phyloP scores from a whole-genome alignment of 164 flowering plant genomes.

The Vitis cinerea region DNA sequence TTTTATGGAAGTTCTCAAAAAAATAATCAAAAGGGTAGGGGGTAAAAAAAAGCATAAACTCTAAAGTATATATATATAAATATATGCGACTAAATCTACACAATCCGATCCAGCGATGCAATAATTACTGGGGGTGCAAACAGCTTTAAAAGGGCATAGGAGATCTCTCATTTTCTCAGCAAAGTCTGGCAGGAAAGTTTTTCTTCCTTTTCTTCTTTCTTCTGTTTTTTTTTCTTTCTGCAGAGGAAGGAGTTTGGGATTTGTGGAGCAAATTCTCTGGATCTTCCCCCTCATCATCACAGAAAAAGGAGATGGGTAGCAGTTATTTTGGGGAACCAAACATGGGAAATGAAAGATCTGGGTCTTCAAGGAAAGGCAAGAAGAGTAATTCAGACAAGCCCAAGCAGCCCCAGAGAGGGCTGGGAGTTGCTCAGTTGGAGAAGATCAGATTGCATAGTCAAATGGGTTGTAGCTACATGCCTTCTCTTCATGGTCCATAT shows the following conservation, averaged over 20 bases:
- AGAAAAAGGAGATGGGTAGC: conserved; percentile 41
- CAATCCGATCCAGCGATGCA: conserved; percentile 78
- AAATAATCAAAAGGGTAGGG: conserved; percentile 1
- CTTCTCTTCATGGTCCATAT: conserved; percentile 26
- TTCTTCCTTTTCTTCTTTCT: too few species aligned
- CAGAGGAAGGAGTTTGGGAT: conserved; percentile 7
- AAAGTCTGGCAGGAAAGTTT: neutral
- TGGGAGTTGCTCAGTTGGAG: conserved; percentile 96
- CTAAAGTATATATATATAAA: conserved; percentile 34
- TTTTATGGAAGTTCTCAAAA: conserved; percentile 21
- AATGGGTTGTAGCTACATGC: conserved; percentile 38
- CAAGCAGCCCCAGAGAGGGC: conserved; percentile 92
- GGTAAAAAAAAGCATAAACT: conserved; percentile 31
- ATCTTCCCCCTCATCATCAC: neutral
- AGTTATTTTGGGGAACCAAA: conserved; percentile 44
- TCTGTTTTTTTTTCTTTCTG: too few species aligned
- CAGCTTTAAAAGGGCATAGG: conserved; percentile 28
- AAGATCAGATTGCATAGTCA: conserved; percentile 80
- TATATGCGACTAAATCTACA: conserved; percentile 26
- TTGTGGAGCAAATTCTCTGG: conserved; percentile 8
- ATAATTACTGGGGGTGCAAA: conserved; percentile 29
- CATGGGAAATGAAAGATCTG: conserved; percentile 36
- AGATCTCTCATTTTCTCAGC: conserved; percentile 28
- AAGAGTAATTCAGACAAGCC: conserved; percentile 72
- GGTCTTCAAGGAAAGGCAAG: conserved; percentile 70